Percentiles rank a stretch among this genome's conserved stretches.
Conservation (phyloP, 192 early-diverging fungal genomes). For the Cladochytrium replicatum region DNA sequence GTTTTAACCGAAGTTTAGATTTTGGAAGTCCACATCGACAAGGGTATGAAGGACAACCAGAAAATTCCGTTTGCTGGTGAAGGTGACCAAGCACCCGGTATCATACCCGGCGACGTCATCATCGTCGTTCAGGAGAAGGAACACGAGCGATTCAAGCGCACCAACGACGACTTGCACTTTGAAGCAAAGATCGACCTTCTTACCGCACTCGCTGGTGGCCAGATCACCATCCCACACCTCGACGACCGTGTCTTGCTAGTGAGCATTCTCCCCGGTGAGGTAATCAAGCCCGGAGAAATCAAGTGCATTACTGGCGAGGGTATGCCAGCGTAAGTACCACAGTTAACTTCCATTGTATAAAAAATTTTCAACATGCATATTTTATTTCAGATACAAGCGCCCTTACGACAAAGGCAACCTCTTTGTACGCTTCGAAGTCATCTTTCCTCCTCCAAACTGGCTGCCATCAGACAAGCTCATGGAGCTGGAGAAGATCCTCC, state of each 20-base stretch:
- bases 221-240: constrained; percentile 82
- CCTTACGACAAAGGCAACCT: constrained; percentile 81
- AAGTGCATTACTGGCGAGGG: constrained; percentile 87
- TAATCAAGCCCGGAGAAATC: constrained; percentile 82
- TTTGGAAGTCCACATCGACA: constrained; percentile 95
- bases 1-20: constrained; percentile 20
- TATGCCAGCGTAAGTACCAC: constrained; percentile 87
- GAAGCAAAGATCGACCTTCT: constrained; percentile 90
- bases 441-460: constrained; percentile 86
- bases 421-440: constrained; percentile 85
- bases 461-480: constrained; percentile 56
- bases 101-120: constrained; percentile 94
- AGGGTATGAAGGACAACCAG: constrained; percentile 95
- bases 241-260: constrained; percentile 87
- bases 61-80: constrained; percentile 92
- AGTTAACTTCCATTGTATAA: constrained; percentile 9
- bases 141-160: constrained; percentile 85
- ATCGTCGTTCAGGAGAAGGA: constrained; percentile 94
- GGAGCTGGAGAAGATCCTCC: constrained; percentile 73
- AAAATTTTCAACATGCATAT: too few species aligned
- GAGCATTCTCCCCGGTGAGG: constrained; percentile 85
- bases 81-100: constrained; percentile 89
- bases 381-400: constrained; percentile 31
- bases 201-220: constrained; percentile 91
- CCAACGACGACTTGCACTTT: constrained; percentile 83